A percentile compares a stretch with the other conserved stretches of the same genome.
phyloP scores from a whole-genome alignment of 2,329 filamentous ascomycete species.

The Sporothrix humicola region DNA sequence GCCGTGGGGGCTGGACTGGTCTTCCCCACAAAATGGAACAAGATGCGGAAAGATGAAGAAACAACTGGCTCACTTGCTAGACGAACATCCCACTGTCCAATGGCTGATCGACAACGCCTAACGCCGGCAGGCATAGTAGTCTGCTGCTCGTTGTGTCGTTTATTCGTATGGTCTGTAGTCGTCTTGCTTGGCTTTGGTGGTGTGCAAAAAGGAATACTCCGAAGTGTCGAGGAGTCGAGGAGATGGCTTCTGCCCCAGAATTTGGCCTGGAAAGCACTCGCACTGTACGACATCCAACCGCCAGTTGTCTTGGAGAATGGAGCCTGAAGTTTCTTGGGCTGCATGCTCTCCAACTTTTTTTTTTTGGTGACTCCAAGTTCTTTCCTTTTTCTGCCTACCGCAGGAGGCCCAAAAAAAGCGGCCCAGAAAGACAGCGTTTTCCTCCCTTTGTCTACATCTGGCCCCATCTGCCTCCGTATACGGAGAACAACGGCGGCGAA shows the following conservation, averaged over 20 bases:
- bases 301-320: background rate
- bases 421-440: background rate
- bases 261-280: background rate
- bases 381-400: background rate
- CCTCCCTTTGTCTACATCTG: background rate
- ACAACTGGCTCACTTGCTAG: background rate
- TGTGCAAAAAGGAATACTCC: background rate
- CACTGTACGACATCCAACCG: slow-evolving; percentile 5
- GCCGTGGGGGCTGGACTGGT: slow-evolving; percentile 13
- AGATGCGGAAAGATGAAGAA: background rate
- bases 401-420: no score
- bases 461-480: background rate
- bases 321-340: background rate
- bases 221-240: background rate
- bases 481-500: background rate
- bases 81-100: background rate
- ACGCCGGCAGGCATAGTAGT: slow-evolving; percentile 16
- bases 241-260: no score
- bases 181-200: background rate
- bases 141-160: background rate
- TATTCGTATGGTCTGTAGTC: background rate
- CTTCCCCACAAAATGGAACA: slow-evolving; percentile 25
- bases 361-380: background rate
- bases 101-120: slow-evolving; percentile 8
- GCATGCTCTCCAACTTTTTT: slow-evolving; percentile 15